A percentile compares a stretch with the other conserved stretches of the same genome.
Conservation (phyloP, 1,139 yeast species). For the Lodderomyces margitis region DNA sequence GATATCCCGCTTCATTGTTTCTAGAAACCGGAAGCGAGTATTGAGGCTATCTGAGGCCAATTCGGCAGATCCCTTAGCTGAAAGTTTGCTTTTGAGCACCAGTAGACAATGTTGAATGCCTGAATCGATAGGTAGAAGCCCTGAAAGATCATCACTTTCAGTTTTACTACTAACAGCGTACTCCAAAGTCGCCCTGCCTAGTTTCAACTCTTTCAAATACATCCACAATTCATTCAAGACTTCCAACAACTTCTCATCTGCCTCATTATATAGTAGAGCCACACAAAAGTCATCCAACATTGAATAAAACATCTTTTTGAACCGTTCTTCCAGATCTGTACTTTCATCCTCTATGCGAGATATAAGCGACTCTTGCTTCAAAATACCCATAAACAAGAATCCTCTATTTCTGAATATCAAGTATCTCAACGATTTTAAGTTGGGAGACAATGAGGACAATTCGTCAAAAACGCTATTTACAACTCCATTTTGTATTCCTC, state of each 20-base stretch:
- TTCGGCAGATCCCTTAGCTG: not conserved
- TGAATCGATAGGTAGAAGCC: slow-evolving; percentile 30
- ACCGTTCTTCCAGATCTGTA: slow-evolving; percentile 11
- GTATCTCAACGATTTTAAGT: slow-evolving; percentile 69
- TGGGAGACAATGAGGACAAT: slow-evolving; percentile 56
- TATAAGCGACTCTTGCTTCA: slow-evolving; percentile 13
- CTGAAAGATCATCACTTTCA: slow-evolving; percentile 47
- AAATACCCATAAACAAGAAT: slow-evolving; percentile 57
- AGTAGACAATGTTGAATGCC: not conserved
- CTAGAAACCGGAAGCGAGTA: slow-evolving; percentile 17
- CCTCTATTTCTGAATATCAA: slow-evolving; percentile 83
- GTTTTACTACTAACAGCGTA: slow-evolving; percentile 49
- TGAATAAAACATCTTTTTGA: slow-evolving; percentile 34
- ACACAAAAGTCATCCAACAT: slow-evolving; percentile 56
- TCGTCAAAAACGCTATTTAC: slow-evolving; percentile 39
- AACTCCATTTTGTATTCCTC: slow-evolving; percentile 43
- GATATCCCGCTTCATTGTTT: slow-evolving; percentile 30
- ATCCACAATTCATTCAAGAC: slow-evolving; percentile 49
- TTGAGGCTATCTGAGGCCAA: not conserved
- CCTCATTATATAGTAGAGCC: slow-evolving; percentile 61
- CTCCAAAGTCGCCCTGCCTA: slow-evolving; percentile 66
- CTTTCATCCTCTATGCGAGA: slow-evolving; percentile 1
- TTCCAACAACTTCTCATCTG: slow-evolving; percentile 53
- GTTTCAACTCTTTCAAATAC: slow-evolving; percentile 45
- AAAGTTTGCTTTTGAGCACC: not conserved